These are phyloP conservation scores for Cyberlindnera mississippiensis DNA, from an alignment of 805 yeast species.

Conservation along the genomic window DNA sequence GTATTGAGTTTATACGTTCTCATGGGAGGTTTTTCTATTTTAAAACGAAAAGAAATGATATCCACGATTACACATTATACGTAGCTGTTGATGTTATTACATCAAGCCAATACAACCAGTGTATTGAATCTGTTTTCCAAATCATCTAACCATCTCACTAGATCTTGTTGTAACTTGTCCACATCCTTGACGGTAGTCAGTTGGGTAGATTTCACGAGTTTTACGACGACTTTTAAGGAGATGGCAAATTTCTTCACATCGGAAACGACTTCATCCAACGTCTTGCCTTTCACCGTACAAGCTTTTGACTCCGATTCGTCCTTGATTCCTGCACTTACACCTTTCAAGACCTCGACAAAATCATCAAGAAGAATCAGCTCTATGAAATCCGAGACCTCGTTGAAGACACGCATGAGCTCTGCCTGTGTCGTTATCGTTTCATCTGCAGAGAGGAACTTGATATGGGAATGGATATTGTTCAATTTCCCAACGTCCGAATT, in stretches of 20 bases:
- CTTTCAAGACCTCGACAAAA: slow-evolving; percentile 12
- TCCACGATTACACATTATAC: no score
- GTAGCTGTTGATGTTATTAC: no score
- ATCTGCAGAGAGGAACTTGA: slow-evolving; percentile 18
- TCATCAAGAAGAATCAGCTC: slow-evolving; percentile 18
- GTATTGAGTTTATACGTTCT: no score
- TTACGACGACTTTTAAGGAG: slow-evolving; percentile 6
- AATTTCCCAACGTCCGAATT: slow-evolving; percentile 14
- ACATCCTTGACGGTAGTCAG: not conserved
- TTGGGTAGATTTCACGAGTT: not conserved
- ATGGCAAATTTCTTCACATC: slow-evolving; percentile 10
- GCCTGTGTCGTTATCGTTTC: slow-evolving; percentile 21
- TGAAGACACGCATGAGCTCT: slow-evolving; percentile 17
- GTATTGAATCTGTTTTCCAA: not conserved
- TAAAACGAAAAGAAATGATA: no score
- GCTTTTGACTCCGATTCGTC: slow-evolving; percentile 2
- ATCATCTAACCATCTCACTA: not conserved
- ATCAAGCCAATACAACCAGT: no score
- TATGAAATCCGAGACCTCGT: slow-evolving; percentile 18
- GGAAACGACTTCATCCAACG: slow-evolving; percentile 4
- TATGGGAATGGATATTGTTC: slow-evolving; percentile 12
- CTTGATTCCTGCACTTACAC: slow-evolving; percentile 7
- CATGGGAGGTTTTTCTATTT: no score
- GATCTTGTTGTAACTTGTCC: not conserved
- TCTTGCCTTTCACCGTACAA: slow-evolving; percentile 6